Base-by-base conservation (phyloP, 805 yeast species). In the Monosporozyma aquatica region DNA sequence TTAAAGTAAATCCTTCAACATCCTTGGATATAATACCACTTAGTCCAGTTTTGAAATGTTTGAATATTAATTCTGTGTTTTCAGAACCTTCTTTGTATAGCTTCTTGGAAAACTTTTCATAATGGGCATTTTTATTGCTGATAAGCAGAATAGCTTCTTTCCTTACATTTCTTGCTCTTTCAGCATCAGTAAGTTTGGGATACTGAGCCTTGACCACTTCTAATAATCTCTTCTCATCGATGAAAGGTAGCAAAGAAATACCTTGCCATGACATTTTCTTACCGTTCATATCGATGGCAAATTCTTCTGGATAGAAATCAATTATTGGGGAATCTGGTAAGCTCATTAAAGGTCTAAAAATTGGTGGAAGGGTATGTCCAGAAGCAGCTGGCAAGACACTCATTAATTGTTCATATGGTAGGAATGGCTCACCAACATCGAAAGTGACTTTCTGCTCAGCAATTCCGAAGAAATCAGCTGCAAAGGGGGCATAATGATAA, bases 401-500 rank as follows among this genome's bases (percentile, higher is more conserved):
- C 95, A 87, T 87, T 53, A 89, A 71, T 63, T 89, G 97, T 58
- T 89, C 97, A 64, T 71, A 89, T 1, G 97, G 97, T 49, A 78
- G 64, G 64, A 89, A 87, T 10, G 97, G 97, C 43, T 70, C 68
- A 6, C 95, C 95, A 33, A 59, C 55, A 8, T 70, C 70, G 55
- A 89, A 86, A 24, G 66, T 63, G 15, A 87, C 69, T 1, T 78
- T 67, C 13, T 79, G 57, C 6, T 70, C 74, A 18, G 62, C 54
- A 18, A 75, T 51, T 20, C 78, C 75, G 2, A 62, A 68, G 54
- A 92, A 84, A 61, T 92, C 99, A 5, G 81, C 74, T 0, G 97
- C 97, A 70, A 92, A 89, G 18, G 99, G 99, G 0, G 98, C 97
- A 66, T 92, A 94, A 58, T 92, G 97, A 59, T 81, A 90, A 0